Conservation (phyloP, 2,329 filamentous ascomycete species). For the Gremmenia infestans region DNA sequence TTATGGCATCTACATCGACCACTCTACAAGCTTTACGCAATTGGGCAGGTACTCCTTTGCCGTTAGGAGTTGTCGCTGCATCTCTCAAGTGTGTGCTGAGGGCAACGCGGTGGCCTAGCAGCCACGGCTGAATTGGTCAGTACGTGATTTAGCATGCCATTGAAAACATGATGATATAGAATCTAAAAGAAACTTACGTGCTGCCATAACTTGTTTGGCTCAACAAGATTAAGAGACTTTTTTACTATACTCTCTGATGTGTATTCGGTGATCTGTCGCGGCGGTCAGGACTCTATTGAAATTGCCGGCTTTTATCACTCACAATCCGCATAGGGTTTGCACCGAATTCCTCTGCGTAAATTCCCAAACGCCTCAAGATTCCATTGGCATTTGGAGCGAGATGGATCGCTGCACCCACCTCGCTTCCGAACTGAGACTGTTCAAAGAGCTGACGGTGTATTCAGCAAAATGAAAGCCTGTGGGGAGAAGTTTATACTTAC, state of each 20-base stretch:
- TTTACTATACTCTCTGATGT: constrained; percentile 4
- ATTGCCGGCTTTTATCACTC: too few relatives aligned
- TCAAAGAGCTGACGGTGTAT: constrained; percentile 44
- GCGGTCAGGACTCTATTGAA: neutral
- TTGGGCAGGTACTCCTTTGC: constrained; percentile 33
- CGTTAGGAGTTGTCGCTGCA: constrained; percentile 36
- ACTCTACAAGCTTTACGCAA: constrained; percentile 41
- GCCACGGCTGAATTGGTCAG: constrained; percentile 35
- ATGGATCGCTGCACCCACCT: constrained; percentile 58
- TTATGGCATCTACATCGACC: constrained; percentile 37
- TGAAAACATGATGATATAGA: too few relatives aligned
- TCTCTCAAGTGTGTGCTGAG: constrained; percentile 49
- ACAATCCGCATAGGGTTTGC: constrained; percentile 22
- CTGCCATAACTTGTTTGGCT: constrained; percentile 42
- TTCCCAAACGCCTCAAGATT: constrained; percentile 43
- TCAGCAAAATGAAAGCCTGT: neutral
- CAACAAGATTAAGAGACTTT: constrained; percentile 1
- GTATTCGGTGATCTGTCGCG: constrained; percentile 29
- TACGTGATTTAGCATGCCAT: neutral
- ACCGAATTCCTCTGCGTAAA: constrained; percentile 37
- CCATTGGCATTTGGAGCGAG: constrained; percentile 57
- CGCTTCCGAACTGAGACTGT: constrained; percentile 49
- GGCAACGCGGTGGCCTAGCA: constrained; percentile 47
- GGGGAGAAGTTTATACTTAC: constrained; percentile 3
- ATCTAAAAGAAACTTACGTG: constrained; percentile 26